Evolutionary conservation across 225 moss, liverwort and hornwort species (phyloP).

Genomic region (Takakia lepidozioides): DNA sequence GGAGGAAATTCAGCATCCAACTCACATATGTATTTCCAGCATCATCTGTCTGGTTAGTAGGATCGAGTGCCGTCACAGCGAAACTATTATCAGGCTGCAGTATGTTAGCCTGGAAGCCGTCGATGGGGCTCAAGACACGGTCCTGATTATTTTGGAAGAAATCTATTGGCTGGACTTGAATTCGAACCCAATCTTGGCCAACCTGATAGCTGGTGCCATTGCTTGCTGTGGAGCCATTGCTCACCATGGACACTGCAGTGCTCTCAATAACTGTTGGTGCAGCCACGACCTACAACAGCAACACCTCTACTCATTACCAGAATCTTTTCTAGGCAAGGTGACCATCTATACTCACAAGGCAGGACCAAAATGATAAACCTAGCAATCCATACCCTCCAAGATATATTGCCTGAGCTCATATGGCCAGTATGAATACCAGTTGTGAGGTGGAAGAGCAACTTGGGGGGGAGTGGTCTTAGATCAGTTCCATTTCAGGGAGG

Average conservation of each 20-base stretch:
- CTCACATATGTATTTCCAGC: slow-evolving; percentile 20
- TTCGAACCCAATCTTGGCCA: slow-evolving; percentile 29
- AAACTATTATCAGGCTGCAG: slow-evolving; percentile 34
- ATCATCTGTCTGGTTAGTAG: slow-evolving; percentile 10
- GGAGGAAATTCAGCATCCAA: slow-evolving; percentile 33
- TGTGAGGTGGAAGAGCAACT: no score
- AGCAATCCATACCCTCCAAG: no score
- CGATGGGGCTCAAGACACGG: slow-evolving; percentile 17
- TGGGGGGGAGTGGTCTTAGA: no score
- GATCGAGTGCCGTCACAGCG: slow-evolving; percentile 24
- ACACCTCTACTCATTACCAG: background rate
- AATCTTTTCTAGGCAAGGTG: no score
- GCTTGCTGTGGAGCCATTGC: slow-evolving; percentile 12
- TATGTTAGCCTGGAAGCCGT: slow-evolving; percentile 39
- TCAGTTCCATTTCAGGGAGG: no score
- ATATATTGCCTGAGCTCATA: no score
- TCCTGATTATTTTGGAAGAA: slow-evolving; percentile 34
- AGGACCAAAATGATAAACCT: no score
- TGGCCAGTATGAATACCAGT: no score
- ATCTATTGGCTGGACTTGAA: slow-evolving; percentile 38
- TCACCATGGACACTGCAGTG: slow-evolving; percentile 20
- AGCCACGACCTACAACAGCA: slow-evolving; percentile 15
- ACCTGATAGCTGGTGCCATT: slow-evolving; percentile 24
- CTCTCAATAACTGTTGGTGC: slow-evolving; percentile 22
- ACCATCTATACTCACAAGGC: no score